Conservation (phyloP, 106 monocot species). For the Acorus gramineus region DNA sequence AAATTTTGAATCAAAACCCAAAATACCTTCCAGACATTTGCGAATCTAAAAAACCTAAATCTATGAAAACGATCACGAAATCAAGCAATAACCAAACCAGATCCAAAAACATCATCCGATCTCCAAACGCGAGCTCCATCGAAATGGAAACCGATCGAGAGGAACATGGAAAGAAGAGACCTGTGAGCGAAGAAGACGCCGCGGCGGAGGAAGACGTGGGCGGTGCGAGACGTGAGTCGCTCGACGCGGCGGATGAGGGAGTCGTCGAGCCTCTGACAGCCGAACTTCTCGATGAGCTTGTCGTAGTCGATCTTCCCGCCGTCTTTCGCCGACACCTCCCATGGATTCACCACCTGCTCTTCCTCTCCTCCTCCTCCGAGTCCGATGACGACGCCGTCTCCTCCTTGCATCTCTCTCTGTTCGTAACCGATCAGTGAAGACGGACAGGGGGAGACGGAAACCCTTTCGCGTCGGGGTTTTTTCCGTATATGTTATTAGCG, state of each 20-base stretch:
- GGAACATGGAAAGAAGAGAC: conserved; percentile 6
- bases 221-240: conserved; percentile 63
- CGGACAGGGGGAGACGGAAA: too few species aligned
- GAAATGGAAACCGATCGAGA: too few species aligned
- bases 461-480: too few species aligned
- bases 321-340: conserved; percentile 84
- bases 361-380: conserved; percentile 11
- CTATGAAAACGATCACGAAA: too few species aligned
- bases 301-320: conserved; percentile 98
- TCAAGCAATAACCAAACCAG: too few species aligned
- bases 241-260: conserved; percentile 57
- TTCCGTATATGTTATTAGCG: too few species aligned
- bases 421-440: too few species aligned
- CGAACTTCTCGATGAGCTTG: conserved; percentile 91
- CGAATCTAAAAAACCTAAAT: too few species aligned
- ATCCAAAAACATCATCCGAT: too few species aligned
- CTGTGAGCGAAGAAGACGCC: conserved; percentile 98
- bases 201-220: conserved; percentile 90
- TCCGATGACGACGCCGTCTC: neutral
- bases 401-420: neutral
- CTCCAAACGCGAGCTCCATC: too few species aligned
- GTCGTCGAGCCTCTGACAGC: conserved; percentile 73
- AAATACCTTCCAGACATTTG: too few species aligned
- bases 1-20: too few species aligned
- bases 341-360: conserved; percentile 76